Conservation (phyloP, 202 grass and related monocot species). For the Setaria viridis region DNA sequence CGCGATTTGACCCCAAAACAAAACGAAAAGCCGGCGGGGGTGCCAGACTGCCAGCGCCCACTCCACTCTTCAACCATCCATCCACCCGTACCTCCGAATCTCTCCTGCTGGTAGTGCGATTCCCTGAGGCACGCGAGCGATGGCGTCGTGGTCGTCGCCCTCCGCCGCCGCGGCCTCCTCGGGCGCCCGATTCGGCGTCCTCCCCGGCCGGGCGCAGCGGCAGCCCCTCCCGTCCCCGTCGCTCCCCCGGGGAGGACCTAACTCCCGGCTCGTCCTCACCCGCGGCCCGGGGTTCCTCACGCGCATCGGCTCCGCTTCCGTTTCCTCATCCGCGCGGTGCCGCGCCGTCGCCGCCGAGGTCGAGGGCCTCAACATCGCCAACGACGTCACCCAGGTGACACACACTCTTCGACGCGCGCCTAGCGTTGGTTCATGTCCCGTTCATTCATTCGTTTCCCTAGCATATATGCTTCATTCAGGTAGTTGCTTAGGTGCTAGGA, state of each 20-base stretch:
- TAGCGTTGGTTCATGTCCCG: background rate
- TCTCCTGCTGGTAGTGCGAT: background rate
- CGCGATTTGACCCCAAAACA: background rate
- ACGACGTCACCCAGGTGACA: slow-evolving; percentile 84
- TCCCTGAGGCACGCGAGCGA: background rate
- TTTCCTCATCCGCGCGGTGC: slow-evolving; percentile 13
- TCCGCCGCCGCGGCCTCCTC: slow-evolving; percentile 26
- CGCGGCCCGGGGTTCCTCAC: slow-evolving; percentile 9
- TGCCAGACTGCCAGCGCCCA: background rate
- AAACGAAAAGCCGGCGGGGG: slow-evolving; percentile 3
- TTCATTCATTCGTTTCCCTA: background rate
- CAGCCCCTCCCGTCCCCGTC: slow-evolving; percentile 21
- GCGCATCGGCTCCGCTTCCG: background rate
- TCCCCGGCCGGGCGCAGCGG: slow-evolving; percentile 29
- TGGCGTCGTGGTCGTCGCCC: slow-evolving; percentile 53
- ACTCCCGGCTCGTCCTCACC: slow-evolving; percentile 34
- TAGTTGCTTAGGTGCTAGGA: background rate
- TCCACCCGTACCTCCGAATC: background rate
- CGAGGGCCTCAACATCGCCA: slow-evolving; percentile 84
- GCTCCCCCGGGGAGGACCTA: slow-evolving; percentile 24
- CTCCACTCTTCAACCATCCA: background rate
- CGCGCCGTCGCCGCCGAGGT: slow-evolving; percentile 54
- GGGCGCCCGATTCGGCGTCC: slow-evolving; percentile 24
- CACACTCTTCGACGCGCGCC: background rate
- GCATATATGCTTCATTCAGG: background rate